Evolutionary conservation across 2,329 filamentous ascomycete species (phyloP), one percentile per base, ranked within the genome.

Genomic region (Cladosporium colombiae): DNA sequence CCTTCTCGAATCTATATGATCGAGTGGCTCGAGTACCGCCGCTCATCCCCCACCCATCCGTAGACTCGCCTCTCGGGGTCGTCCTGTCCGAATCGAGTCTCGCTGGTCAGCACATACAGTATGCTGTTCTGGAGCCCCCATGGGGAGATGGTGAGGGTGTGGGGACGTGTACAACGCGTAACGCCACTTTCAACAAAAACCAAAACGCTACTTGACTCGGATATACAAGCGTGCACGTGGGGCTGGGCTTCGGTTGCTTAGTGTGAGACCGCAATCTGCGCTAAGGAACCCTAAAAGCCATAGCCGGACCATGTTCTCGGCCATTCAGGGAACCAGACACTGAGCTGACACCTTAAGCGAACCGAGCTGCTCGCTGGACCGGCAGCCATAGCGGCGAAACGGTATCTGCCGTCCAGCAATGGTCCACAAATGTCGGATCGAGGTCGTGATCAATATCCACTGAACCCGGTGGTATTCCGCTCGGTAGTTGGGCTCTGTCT

Each of bases 221-320:
- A 46, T 21, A 46, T 21, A 46, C n/a, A 46, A n/a, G 10, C n/a
- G 8, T 46, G n/a, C 40, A 46, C n/a, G 40, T 46, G 40, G 40
- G 40, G 40, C 40, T 44, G 40, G 40, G 40, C 40, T 33, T 55
- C 52, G 52, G 52, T 29, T 55, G 52, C 18, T 33, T 55, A 33
- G 52, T 33, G 52, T n/a, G 16, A 46, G 40, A 46, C 10, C 40
- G 3, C 3, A 5, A 2, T 46, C 8, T 18, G 27, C 52, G 52
- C 52, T 55, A 55, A 55, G 52, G 16, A 55, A 55, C 52, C 52
- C 52, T 55, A 55, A 55, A 55, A 21, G 52, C 27, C 31, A 16
- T 2, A 14, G 10, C 31, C 29, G 29, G 29, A 55, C 52, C 52
- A 31, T 14, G 6, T 21, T n/a, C 29, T 55, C n/a, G 8, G 33